Evolutionary conservation across 2,329 filamentous ascomycete species (phyloP).

Genomic region (Penicillium aurantiogriseum): DNA sequence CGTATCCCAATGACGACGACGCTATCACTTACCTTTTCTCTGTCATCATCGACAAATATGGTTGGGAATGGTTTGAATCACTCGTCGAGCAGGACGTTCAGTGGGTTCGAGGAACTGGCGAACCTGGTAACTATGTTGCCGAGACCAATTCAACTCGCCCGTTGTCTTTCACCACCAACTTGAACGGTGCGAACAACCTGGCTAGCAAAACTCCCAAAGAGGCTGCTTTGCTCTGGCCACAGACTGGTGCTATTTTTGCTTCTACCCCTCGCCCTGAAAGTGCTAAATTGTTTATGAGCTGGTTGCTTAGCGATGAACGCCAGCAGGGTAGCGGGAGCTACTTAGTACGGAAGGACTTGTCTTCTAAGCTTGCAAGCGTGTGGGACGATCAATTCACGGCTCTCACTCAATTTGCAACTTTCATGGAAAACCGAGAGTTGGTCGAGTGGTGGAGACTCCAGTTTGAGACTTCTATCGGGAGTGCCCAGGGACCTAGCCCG

Average conservation of each 20-base stretch:
- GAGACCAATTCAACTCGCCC: constrained; percentile 32
- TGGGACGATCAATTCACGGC: constrained; percentile 14
- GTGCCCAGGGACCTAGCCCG: constrained; percentile 37
- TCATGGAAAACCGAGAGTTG: constrained; percentile 43
- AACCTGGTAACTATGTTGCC: constrained; percentile 40
- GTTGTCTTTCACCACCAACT: neutral
- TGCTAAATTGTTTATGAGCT: constrained; percentile 53
- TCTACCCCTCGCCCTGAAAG: constrained; percentile 52
- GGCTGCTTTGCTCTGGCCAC: constrained; percentile 48
- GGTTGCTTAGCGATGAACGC: constrained; percentile 39
- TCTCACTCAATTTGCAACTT: constrained; percentile 35
- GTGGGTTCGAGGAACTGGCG: constrained; percentile 55
- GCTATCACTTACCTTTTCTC: constrained; percentile 49
- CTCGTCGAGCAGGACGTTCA: constrained; percentile 51
- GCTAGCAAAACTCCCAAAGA: neutral
- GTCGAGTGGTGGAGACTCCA: constrained; percentile 47
- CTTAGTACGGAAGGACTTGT: neutral
- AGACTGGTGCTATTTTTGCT: constrained; percentile 50
- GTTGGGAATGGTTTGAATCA: constrained; percentile 49
- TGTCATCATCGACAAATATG: constrained; percentile 48
- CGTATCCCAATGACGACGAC: constrained; percentile 60
- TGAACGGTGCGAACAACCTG: neutral
- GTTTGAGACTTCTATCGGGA: constrained; percentile 46
- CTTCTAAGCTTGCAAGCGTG: neutral
- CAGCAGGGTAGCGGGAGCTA: neutral